Evolutionary conservation across 2,329 filamentous ascomycete species (phyloP), one percentile per base, ranked within the genome.

Genomic region (Tolypocladium ovalisporum): DNA sequence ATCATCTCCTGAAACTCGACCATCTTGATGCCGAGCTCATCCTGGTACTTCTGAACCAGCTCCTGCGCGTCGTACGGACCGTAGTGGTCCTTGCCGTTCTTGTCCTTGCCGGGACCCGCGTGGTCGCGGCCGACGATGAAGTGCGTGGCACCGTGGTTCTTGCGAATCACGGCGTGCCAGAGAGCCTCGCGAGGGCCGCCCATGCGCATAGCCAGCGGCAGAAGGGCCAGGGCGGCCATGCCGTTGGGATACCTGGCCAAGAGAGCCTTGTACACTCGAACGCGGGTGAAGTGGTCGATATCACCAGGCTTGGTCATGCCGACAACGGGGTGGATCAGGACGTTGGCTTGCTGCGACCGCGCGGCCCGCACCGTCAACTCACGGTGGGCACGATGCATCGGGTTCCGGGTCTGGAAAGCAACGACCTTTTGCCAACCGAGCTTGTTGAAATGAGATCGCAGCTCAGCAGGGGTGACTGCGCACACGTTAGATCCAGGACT

Each of bases 1-100:
- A 95, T 97, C 87, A 99, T 96, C 85, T 95, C 91, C 80, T 97
- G 93, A 87, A 99, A 99, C 65, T 94, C 91, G 63, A 99, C 94
- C 70, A 99, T 94, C 79, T 97, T 90, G 70, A 99, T 99, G 68
- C 93, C 94, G 61, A 99, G 89, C 83, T 99, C 94, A 64, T 90
- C 85, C 70, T 86, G 87, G 84, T 97, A 96, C 80, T 96, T 90
- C 82, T 97, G 91, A 59, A 99, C 92, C 32, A 92, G 90, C 69
- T 93, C 82, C 80, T 99, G 94, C 15, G 94, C 94, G 69, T 99
- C 94, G 75, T 99, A 99, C 36, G 94, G 92, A 55, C 94, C 94
- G 76, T 99, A 99, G 79, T 97, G 95, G 72, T 99, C 94, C 67
- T 89, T 86, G 59, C 94, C 94, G 77, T 93, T 86, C 81, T 90